Conservation (phyloP, 345 rosid genomes). For the Brassica rapa region DNA sequence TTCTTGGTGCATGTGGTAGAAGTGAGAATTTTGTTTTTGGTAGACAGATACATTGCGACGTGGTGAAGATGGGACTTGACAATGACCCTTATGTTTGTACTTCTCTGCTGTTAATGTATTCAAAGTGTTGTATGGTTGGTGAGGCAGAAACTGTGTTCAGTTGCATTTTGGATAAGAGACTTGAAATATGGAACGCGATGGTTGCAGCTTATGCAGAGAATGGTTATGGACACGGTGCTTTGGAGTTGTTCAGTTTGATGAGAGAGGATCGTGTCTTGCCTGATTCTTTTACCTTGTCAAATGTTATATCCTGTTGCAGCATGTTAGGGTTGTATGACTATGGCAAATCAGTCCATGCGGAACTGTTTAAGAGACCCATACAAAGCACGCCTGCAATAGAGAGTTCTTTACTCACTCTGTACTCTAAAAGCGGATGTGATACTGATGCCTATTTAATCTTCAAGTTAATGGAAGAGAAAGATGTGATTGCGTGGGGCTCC, state of each 20-base stretch:
- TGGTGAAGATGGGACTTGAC: constrained; percentile 61
- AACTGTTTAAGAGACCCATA: constrained; percentile 56
- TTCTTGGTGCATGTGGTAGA: constrained; percentile 56
- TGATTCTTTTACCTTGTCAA: constrained; percentile 63
- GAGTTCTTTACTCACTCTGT: constrained; percentile 62
- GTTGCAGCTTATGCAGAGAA: constrained; percentile 63
- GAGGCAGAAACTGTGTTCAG: constrained; percentile 57
- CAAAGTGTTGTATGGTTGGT: constrained; percentile 55
- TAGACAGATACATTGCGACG: constrained; percentile 65
- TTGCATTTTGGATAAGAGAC: constrained; percentile 45
- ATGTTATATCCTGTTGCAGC: constrained; percentile 57
- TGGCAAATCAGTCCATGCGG: constrained; percentile 70
- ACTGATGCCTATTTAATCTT: constrained; percentile 55
- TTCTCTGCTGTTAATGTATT: constrained; percentile 72
- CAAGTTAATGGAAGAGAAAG: constrained; percentile 52
- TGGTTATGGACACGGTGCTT: constrained; percentile 45
- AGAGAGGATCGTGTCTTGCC: constrained; percentile 39
- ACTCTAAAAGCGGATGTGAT: constrained; percentile 52
- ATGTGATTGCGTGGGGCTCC: constrained; percentile 73
- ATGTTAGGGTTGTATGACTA: constrained; percentile 44
- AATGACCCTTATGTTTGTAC: constrained; percentile 58
- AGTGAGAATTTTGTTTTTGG: constrained; percentile 56
- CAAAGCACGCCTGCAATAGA: constrained; percentile 42
- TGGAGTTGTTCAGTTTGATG: constrained; percentile 53
- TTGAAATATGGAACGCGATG: constrained; percentile 76